phyloP scores from a whole-genome alignment of 2,329 filamentous ascomycete species.

The Trichoderma cornu-damae region DNA sequence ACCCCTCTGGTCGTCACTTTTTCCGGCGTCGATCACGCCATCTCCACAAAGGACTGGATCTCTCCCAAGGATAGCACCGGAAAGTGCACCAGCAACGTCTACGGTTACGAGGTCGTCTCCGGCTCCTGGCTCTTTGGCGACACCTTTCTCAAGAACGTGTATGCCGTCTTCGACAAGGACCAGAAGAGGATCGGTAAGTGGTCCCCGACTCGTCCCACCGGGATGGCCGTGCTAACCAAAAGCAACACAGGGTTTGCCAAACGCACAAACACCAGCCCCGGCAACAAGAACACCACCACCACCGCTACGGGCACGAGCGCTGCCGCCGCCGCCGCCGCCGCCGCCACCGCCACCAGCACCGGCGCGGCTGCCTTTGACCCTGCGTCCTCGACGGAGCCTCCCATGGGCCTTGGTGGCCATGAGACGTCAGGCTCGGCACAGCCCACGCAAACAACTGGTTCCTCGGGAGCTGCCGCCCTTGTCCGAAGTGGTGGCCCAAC shows the following conservation, averaged over 20 bases:
- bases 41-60: conserved; percentile 69
- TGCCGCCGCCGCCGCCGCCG: conserved; percentile 2
- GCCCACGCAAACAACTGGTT: not conserved
- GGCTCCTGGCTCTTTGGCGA: conserved; percentile 77
- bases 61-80: conserved; percentile 40
- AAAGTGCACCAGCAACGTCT: conserved; percentile 65
- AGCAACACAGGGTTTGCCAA: conserved; percentile 10
- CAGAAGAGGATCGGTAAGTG: conserved; percentile 55
- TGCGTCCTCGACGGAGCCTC: not conserved
- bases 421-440: not conserved
- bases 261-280: not conserved
- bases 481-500: not conserved
- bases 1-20: conserved; percentile 61
- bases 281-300: not conserved
- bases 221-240: not conserved
- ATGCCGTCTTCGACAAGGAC: conserved; percentile 77
- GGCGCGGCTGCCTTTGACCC: not conserved
- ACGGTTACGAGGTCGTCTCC: conserved; percentile 63
- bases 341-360: conserved; percentile 6
- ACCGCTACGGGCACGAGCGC: not conserved
- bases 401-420: not conserved
- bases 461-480: conserved; percentile 1
- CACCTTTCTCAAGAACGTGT: conserved; percentile 85
- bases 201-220: not conserved
- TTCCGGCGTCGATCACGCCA: conserved; percentile 59